Conservation (phyloP, 108 stramenopile species). For the Cylindrotheca closterium region DNA sequence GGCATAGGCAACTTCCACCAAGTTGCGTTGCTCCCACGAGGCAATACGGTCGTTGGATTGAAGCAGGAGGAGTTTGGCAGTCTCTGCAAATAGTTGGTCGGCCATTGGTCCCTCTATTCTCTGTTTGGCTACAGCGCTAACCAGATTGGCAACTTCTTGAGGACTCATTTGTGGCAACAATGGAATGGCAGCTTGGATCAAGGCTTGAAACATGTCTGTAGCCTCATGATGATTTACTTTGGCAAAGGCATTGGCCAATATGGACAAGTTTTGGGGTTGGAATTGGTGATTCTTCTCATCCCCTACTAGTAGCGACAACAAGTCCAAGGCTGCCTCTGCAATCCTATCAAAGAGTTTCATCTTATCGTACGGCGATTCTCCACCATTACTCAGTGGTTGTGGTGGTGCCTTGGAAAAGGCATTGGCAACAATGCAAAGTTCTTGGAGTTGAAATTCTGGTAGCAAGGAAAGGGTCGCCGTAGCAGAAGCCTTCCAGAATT, state of each 20-base stretch:
- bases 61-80: background rate
- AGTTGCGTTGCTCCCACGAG: background rate
- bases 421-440: background rate
- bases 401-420: background rate
- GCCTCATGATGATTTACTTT: background rate
- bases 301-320: background rate
- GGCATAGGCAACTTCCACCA: background rate
- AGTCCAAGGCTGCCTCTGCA: background rate
- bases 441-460: background rate
- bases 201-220: background rate
- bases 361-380: too few species aligned
- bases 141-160: background rate
- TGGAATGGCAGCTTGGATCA: background rate
- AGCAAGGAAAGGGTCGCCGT: background rate
- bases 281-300: background rate
- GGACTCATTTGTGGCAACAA: background rate
- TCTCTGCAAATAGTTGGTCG: background rate
- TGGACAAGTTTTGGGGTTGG: background rate
- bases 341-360: too few species aligned
- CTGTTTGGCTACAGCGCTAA: background rate
- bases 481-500: background rate
- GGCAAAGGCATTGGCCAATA: background rate
- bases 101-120: background rate
- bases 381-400: background rate
- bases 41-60: background rate